phyloP scores from a whole-genome alignment of 805 yeast species.

The Nakazawaea ambrosiae region DNA sequence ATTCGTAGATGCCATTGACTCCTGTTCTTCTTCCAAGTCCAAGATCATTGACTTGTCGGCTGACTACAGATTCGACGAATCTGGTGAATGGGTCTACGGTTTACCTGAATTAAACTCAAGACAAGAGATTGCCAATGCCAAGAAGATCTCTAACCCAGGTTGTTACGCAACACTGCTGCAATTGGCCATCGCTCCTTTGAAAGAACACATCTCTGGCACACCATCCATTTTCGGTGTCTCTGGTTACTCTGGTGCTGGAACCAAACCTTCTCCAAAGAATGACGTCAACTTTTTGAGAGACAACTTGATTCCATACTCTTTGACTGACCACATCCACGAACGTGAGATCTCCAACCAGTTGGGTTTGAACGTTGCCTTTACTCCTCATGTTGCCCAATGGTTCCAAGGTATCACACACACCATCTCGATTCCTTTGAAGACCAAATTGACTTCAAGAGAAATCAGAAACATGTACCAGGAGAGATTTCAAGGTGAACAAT shows the following conservation, averaged over 20 bases:
- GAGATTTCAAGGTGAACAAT: constrained; percentile 78
- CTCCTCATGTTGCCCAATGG: constrained; percentile 99
- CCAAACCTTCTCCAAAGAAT: constrained; percentile 96
- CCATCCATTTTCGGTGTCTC: constrained; percentile 94
- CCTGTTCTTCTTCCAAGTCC: constrained; percentile 43
- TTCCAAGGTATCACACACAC: constrained; percentile 97
- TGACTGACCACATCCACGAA: constrained; percentile 97
- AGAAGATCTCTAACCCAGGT: constrained; percentile 92
- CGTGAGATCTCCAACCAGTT: constrained; percentile 80
- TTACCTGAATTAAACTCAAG: constrained; percentile 87
- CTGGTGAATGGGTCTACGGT: constrained; percentile 90
- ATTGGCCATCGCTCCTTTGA: constrained; percentile 81
- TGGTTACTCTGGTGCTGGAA: constrained; percentile 99
- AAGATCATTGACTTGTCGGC: constrained; percentile 92
- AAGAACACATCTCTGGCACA: constrained; percentile 56
- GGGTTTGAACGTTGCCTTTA: constrained; percentile 76
- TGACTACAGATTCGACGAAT: constrained; percentile 87
- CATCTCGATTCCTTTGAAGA: constrained; percentile 78
- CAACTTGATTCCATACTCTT: constrained; percentile 89
- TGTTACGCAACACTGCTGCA: constrained; percentile 99
- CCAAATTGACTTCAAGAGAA: constrained; percentile 69
- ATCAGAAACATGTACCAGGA: constrained; percentile 82
- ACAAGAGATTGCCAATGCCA: constrained; percentile 55
- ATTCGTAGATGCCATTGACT: constrained; percentile 73
- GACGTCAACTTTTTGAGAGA: constrained; percentile 68